phyloP scores from a whole-genome alignment of 371 early-diverging fungal species.

The Apophysomyces elegans region DNA sequence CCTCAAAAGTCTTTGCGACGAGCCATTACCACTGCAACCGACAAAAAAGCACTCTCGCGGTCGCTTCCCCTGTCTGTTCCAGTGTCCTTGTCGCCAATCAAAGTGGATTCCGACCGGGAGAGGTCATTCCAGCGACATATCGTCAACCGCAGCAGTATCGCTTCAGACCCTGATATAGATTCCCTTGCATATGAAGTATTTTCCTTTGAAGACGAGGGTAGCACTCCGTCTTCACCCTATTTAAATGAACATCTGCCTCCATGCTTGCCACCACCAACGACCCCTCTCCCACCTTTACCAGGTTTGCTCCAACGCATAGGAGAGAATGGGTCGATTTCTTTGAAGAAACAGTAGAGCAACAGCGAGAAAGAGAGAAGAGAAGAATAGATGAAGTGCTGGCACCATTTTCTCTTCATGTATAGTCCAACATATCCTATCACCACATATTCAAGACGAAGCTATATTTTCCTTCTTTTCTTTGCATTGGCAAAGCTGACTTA shows the following conservation, averaged over 20 bases:
- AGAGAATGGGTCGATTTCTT: background rate
- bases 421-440: background rate
- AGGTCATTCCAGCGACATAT: background rate
- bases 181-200: background rate
- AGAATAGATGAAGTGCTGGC: constrained; percentile 7
- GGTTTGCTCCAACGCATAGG: constrained; percentile 4
- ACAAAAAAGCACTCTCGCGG: background rate
- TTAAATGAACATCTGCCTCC: constrained; percentile 8
- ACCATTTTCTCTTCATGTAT: background rate
- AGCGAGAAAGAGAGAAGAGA: background rate
- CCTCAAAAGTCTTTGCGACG: background rate
- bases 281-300: constrained; percentile 19
- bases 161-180: background rate
- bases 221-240: background rate
- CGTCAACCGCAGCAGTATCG: background rate
- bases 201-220: background rate
- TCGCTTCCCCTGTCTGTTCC: background rate
- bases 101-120: background rate
- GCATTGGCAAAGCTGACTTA: no score
- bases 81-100: background rate
- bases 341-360: background rate
- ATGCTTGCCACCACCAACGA: constrained; percentile 14
- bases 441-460: background rate
- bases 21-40: constrained; percentile 8
- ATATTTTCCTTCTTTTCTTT: no score